Percentiles rank a stretch among this genome's conserved stretches.
Conservation (phyloP, 352 stramenopile species). For the Ophiocytium majus region DNA sequence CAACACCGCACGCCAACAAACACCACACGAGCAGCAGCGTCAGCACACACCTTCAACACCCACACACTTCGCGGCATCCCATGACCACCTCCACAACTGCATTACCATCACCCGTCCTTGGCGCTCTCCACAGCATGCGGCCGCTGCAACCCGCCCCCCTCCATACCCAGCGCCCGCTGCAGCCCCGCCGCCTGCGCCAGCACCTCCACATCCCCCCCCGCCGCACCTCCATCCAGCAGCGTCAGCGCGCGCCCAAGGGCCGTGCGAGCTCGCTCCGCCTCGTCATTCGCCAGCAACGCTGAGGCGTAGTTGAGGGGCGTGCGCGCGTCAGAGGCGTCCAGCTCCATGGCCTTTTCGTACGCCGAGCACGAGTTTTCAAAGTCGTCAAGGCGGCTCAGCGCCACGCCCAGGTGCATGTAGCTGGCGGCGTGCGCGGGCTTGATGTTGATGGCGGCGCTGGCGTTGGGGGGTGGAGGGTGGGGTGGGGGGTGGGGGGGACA, state of each 20-base stretch:
- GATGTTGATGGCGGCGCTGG: constrained; percentile 55
- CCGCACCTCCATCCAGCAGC: neutral
- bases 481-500: neutral
- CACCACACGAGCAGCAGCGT: too few species aligned
- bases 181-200: neutral
- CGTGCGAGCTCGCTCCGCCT: constrained; percentile 36
- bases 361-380: constrained; percentile 83
- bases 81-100: too few species aligned
- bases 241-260: neutral
- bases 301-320: constrained; percentile 51
- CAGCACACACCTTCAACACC: too few species aligned
- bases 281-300: constrained; percentile 38
- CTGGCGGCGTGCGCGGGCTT: constrained; percentile 76
- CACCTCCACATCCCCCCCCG: neutral
- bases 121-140: too few species aligned
- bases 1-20: too few species aligned
- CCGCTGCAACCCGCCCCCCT: too few species aligned
- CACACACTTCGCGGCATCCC: too few species aligned
- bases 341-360: constrained; percentile 69
- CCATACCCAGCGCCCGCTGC: neutral
- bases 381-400: constrained; percentile 78
- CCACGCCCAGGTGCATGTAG: constrained; percentile 88
- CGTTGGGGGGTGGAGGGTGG: neutral
- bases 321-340: constrained; percentile 30
- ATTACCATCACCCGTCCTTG: too few species aligned